phyloP scores from a whole-genome alignment of 805 yeast species.

The Brettanomyces bruxellensis region DNA sequence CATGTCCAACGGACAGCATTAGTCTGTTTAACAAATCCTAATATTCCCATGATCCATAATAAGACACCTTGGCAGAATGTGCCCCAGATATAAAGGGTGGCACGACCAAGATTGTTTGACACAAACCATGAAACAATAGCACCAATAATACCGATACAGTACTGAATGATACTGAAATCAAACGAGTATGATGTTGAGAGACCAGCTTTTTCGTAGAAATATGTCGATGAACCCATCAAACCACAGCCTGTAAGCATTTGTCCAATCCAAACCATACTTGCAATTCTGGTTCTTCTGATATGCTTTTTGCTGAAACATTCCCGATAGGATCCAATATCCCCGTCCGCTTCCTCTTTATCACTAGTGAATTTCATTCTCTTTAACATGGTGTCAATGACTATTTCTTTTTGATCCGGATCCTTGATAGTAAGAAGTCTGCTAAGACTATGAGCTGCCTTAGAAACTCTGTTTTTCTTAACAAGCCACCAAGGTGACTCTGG shows the following conservation, averaged over 20 bases:
- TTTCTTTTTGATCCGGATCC: neutral
- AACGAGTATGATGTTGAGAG: constrained; percentile 7
- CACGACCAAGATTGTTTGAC: no score
- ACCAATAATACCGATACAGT: constrained; percentile 10
- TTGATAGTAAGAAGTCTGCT: neutral
- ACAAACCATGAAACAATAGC: constrained; percentile 28
- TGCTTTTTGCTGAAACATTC: constrained; percentile 43
- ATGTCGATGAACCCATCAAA: no score
- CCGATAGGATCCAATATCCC: constrained; percentile 8
- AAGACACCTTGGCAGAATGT: neutral
- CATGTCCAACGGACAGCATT: constrained; percentile 1
- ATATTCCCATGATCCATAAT: neutral
- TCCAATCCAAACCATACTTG: no score
- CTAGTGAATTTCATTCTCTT: constrained; percentile 8
- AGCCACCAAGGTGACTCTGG: constrained; percentile 38
- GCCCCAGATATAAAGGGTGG: neutral
- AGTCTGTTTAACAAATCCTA: constrained; percentile 1
- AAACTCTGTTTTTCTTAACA: constrained; percentile 30
- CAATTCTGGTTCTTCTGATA: constrained; percentile 35
- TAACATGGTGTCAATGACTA: constrained; percentile 5
- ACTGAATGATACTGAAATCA: constrained; percentile 21
- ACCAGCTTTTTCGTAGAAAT: constrained; percentile 1
- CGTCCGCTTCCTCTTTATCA: constrained; percentile 12
- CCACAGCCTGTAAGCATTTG: no score
- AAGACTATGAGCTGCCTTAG: neutral